Percentiles rank a stretch among this genome's conserved stretches.
Evolutionary conservation across 306 rosid genomes (phyloP).

Genomic region (Bauhinia variegata): DNA sequence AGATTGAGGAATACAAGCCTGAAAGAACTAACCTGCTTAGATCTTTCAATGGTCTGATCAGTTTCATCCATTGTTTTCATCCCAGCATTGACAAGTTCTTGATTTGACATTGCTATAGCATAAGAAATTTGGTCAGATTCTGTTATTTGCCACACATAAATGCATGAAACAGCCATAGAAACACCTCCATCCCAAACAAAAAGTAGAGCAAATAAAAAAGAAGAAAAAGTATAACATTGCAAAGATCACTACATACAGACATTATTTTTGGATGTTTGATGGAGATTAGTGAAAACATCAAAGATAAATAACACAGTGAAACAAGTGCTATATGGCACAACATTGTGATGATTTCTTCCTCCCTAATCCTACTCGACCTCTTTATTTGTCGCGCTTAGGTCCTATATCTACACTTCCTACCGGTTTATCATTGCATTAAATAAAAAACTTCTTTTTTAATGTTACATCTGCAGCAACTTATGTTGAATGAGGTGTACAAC

Average conservation of each 20-base stretch:
- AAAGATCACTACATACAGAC: conserved; percentile 27
- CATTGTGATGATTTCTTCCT: conserved; percentile 4
- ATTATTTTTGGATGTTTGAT: conserved; percentile 12
- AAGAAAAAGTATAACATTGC: conserved; percentile 19
- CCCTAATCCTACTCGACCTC: too few relatives aligned
- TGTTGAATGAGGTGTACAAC: conserved; percentile 11
- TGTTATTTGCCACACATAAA: conserved; percentile 6
- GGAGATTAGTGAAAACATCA: conserved; percentile 19
- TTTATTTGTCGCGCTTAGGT: too few relatives aligned
- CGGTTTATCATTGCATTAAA: too few relatives aligned
- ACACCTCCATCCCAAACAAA: conserved; percentile 11
- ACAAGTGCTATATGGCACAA: conserved; percentile 12
- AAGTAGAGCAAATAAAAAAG: conserved; percentile 23
- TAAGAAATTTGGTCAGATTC: conserved; percentile 38
- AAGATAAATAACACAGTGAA: conserved; percentile 3
- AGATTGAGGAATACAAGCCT: conserved; percentile 13
- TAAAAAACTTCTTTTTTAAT: too few relatives aligned
- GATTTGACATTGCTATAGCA: conserved; percentile 89
- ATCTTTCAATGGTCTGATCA: conserved; percentile 90
- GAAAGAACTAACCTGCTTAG: conserved; percentile 68
- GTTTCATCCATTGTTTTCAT: conserved; percentile 91
- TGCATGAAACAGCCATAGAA: conserved; percentile 20
- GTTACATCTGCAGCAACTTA: conserved; percentile 10
- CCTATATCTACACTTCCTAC: too few relatives aligned
- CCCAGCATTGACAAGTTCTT: conserved; percentile 86